phyloP scores from a whole-genome alignment of 2,329 filamentous ascomycete genomes.

The Colletotrichum destructivum region DNA sequence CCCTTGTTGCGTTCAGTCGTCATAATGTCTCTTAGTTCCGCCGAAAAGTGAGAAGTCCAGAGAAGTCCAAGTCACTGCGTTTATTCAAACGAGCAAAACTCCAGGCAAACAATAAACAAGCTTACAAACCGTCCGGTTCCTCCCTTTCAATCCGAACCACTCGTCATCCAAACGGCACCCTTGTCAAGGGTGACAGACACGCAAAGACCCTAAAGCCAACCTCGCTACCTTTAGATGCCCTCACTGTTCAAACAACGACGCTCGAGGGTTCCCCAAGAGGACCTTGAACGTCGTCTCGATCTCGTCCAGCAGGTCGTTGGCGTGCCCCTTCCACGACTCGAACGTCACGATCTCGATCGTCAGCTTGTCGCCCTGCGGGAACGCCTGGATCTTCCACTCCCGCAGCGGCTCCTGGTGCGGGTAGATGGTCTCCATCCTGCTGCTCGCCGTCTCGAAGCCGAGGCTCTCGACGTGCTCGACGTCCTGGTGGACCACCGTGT shows the following conservation, averaged over 20 bases:
- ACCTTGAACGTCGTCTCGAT: constrained; percentile 59
- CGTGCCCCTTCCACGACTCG: constrained; percentile 68
- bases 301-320: constrained; percentile 65
- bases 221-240: not conserved
- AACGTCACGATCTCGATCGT: constrained; percentile 74
- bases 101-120: not conserved
- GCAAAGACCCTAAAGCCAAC: not conserved
- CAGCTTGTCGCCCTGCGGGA: constrained; percentile 65
- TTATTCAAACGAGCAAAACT: constrained; percentile 3
- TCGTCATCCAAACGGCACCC: not conserved
- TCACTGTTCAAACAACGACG: constrained; percentile 49
- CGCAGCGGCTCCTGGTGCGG: constrained; percentile 69
- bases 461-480: constrained; percentile 74
- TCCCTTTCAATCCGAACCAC: not conserved
- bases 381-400: constrained; percentile 75
- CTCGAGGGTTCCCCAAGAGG: constrained; percentile 55
- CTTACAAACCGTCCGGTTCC: no score
- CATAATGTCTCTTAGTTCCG: no score
- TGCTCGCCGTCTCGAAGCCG: constrained; percentile 53
- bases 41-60: no score
- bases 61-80: no score
- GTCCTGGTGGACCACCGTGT: constrained; percentile 72
- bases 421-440: constrained; percentile 70
- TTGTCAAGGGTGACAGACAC: constrained; percentile 4
- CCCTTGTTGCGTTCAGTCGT: no score